These are phyloP conservation scores for Grigorovia humatica DNA, from an alignment of 805 yeast genomes.

Conservation along the genomic window DNA sequence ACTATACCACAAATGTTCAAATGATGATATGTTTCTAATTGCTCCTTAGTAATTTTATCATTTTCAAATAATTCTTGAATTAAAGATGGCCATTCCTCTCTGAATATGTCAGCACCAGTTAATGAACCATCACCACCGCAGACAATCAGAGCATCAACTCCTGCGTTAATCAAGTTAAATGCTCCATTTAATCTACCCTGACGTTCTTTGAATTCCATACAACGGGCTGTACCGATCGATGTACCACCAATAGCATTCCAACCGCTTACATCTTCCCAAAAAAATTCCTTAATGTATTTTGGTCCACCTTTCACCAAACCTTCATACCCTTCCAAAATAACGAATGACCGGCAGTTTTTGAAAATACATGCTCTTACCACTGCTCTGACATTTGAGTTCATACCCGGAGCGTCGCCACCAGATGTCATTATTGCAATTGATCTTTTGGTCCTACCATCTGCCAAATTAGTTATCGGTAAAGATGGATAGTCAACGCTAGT, in stretches of 20 bases:
- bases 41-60: slow-evolving; percentile 35
- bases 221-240: slow-evolving; percentile 67
- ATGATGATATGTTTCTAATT: slow-evolving; percentile 38
- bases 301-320: slow-evolving; percentile 61
- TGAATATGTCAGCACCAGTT: slow-evolving; percentile 70
- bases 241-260: slow-evolving; percentile 67
- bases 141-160: slow-evolving; percentile 66
- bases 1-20: slow-evolving; percentile 65
- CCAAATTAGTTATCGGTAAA: slow-evolving; percentile 8
- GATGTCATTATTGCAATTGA: slow-evolving; percentile 69
- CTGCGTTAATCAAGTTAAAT: slow-evolving; percentile 51
- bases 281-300: slow-evolving; percentile 42
- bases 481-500: slow-evolving; percentile 11
- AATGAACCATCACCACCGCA: slow-evolving; percentile 80
- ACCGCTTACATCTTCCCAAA: slow-evolving; percentile 64
- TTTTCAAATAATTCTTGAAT: slow-evolving; percentile 43
- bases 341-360: slow-evolving; percentile 54
- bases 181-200: slow-evolving; percentile 55
- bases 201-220: slow-evolving; percentile 53
- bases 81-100: slow-evolving; percentile 68
- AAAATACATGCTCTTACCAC: slow-evolving; percentile 56
- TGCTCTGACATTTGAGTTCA: slow-evolving; percentile 70
- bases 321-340: slow-evolving; percentile 61
- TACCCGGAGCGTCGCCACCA: slow-evolving; percentile 75
- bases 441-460: slow-evolving; percentile 14